Conservation (phyloP, 176 grass and related monocot genomes). For the Chloris gayana region DNA sequence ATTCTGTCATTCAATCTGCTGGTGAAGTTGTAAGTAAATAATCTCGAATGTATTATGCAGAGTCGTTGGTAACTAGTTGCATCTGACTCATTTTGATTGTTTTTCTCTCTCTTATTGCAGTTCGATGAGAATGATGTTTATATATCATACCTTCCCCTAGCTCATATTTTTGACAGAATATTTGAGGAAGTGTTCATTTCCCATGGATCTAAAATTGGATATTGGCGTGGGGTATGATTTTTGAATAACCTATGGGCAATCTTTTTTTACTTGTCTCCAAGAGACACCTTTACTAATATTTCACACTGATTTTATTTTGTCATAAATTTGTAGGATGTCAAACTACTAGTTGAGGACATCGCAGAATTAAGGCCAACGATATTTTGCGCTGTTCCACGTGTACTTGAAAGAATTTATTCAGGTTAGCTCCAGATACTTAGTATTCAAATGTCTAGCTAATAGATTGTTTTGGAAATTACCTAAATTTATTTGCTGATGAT, state of each 20-base stretch:
- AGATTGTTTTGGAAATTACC: not conserved
- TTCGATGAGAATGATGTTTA: constrained; percentile 74
- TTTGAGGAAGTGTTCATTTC: constrained; percentile 90
- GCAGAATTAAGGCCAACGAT: constrained; percentile 74
- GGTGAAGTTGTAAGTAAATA: constrained; percentile 62
- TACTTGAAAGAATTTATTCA: constrained; percentile 90
- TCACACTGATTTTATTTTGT: constrained; percentile 15
- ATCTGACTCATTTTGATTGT: constrained; percentile 24
- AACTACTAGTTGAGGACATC: constrained; percentile 89
- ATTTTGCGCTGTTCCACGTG: constrained; percentile 96
- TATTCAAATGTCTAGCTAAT: not conserved
- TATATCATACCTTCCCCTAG: constrained; percentile 94
- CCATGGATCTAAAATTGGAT: constrained; percentile 79
- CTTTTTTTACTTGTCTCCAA: not conserved
- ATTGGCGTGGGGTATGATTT: constrained; percentile 85
- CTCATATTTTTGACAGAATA: constrained; percentile 89
- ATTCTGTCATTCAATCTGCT: constrained; percentile 44
- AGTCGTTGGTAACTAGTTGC: not conserved
- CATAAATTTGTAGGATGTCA: constrained; percentile 70
- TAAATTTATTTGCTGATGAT: not conserved
- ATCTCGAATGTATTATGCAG: not conserved
- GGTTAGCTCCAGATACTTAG: constrained; percentile 45
- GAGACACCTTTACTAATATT: not conserved
- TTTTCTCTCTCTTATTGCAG: constrained; percentile 41
- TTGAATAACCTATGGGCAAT: not conserved